phyloP scores from a whole-genome alignment of 2,329 filamentous ascomycete genomes.

The Cercospora sp. region DNA sequence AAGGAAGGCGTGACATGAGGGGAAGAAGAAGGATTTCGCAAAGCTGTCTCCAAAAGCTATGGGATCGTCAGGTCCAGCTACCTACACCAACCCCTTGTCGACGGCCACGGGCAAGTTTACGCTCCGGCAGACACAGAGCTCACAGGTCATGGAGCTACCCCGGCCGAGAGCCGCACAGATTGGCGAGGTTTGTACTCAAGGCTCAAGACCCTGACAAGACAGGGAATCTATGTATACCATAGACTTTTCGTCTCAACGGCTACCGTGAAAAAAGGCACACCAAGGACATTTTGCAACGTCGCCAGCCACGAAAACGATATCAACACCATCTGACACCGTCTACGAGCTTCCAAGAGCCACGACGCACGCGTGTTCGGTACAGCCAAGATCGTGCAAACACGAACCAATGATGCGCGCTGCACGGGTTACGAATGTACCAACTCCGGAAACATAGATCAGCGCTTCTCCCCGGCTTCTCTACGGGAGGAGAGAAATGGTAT shows the following conservation, averaged over 20 bases:
- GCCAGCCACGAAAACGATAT: neutral
- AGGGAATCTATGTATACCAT: neutral
- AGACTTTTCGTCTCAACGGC: neutral
- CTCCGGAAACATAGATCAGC: neutral
- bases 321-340: constrained; percentile 1
- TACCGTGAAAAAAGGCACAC: neutral
- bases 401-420: constrained; percentile 19
- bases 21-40: neutral
- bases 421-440: constrained; percentile 12
- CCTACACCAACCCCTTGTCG: neutral
- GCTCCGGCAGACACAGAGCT: neutral
- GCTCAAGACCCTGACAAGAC: constrained; percentile 3
- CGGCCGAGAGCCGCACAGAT: constrained; percentile 1
- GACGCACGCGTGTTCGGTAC: constrained; percentile 15
- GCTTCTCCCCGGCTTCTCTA: neutral
- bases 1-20: constrained; percentile 8
- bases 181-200: constrained; percentile 4
- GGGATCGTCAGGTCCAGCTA: constrained; percentile 5
- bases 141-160: neutral
- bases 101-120: neutral
- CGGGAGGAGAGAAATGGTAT: neutral
- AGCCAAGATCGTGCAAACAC: constrained; percentile 17
- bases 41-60: neutral
- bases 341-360: neutral
- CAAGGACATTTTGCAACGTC: constrained; percentile 1